Conservation (phyloP, 2,329 filamentous ascomycete genomes). For the Colletotrichum paranaense region DNA sequence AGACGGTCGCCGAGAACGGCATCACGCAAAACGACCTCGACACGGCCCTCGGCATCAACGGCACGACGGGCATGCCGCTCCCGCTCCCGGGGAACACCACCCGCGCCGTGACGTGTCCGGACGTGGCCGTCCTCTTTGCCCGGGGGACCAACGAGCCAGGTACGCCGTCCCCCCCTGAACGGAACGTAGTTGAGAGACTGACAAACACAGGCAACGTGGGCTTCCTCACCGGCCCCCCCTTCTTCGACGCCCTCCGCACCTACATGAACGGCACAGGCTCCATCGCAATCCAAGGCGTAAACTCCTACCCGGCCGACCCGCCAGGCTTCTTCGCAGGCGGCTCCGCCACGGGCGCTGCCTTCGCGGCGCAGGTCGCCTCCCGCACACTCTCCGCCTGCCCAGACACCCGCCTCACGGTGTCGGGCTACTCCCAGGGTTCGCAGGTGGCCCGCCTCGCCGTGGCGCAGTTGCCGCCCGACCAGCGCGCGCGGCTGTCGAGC, state of each 20-base stretch:
- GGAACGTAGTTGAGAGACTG: neutral
- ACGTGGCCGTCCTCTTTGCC: constrained; percentile 34
- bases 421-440: constrained; percentile 45
- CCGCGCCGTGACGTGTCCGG: constrained; percentile 21
- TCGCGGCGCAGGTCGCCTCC: constrained; percentile 48
- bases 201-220: constrained; percentile 42
- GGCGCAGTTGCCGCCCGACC: constrained; percentile 37
- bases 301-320: constrained; percentile 35
- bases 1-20: constrained; percentile 31
- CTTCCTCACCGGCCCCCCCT: constrained; percentile 41
- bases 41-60: constrained; percentile 17
- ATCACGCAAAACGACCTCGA: constrained; percentile 32
- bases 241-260: constrained; percentile 40
- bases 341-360: constrained; percentile 19
- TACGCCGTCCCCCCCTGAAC: neutral
- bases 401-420: constrained; percentile 40
- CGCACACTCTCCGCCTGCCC: constrained; percentile 44
- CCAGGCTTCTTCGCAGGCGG: constrained; percentile 26
- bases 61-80: constrained; percentile 16
- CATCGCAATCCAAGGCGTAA: constrained; percentile 42
- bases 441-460: constrained; percentile 43
- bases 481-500: constrained; percentile 38
- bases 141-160: constrained; percentile 37
- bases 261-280: constrained; percentile 36
- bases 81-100: neutral